These are phyloP conservation scores for Pelargonium hybrid DNA, from an alignment of 441 rosid species.

Conservation along the genomic window DNA sequence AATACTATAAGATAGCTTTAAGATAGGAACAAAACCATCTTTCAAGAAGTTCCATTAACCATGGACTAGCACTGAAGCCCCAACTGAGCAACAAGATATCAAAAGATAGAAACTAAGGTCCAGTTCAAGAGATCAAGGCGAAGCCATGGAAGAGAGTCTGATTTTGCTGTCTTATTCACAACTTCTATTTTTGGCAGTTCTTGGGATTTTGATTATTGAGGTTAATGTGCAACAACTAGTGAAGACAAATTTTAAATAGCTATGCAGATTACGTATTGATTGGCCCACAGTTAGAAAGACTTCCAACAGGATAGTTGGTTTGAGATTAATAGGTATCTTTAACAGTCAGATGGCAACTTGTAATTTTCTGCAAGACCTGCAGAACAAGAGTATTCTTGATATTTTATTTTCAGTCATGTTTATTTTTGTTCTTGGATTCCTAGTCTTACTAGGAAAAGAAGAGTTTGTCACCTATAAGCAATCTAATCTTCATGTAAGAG, in stretches of 20 bases:
- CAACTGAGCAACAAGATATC: not conserved
- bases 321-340: not conserved
- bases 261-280: no score
- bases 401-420: not conserved
- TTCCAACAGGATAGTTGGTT: no score
- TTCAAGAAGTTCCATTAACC: not conserved
- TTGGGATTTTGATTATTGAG: no score
- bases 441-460: not conserved
- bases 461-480: not conserved
- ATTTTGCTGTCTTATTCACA: no score
- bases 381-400: not conserved
- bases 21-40: not conserved
- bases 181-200: no score
- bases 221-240: no score
- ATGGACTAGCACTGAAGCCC: not conserved
- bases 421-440: not conserved
- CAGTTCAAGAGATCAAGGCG: not conserved
- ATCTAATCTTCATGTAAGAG: not conserved
- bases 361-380: not conserved
- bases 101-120: not conserved
- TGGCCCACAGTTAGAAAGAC: no score
- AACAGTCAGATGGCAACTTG: not conserved
- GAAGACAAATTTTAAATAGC: no score
- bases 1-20: not conserved
- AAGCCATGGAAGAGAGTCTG: not conserved